phyloP scores from a whole-genome alignment of 805 yeast species.

The Komagataella pastoris region DNA sequence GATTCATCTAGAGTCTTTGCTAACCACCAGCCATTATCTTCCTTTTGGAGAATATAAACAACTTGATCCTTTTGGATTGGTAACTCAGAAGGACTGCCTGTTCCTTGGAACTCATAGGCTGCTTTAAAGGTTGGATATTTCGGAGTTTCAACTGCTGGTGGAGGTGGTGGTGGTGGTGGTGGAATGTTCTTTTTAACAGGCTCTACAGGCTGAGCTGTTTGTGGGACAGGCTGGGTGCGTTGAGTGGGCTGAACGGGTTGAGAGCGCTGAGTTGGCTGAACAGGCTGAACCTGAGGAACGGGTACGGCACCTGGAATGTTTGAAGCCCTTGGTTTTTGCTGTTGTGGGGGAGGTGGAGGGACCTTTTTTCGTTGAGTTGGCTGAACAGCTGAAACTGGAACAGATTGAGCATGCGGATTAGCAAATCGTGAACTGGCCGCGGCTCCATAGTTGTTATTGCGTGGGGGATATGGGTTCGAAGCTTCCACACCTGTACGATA shows the following conservation, averaged over 20 bases:
- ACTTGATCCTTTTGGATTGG: constrained; percentile 69
- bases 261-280: background rate
- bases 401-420: constrained; percentile 16
- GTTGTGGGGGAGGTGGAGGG: constrained; percentile 13
- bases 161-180: constrained; percentile 76
- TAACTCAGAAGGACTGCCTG: constrained; percentile 70
- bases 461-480: background rate
- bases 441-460: background rate
- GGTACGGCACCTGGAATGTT: constrained; percentile 8
- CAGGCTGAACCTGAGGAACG: background rate
- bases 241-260: background rate
- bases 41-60: constrained; percentile 57
- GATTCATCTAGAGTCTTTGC: constrained; percentile 67
- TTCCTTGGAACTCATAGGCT: constrained; percentile 78
- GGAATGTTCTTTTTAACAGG: constrained; percentile 29
- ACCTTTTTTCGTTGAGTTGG: constrained; percentile 12
- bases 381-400: constrained; percentile 9
- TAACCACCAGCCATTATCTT: constrained; percentile 89
- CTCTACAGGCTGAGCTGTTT: constrained; percentile 11
- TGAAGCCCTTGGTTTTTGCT: constrained; percentile 1
- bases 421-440: constrained; percentile 7
- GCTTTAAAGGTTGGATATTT: constrained; percentile 73
- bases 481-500: background rate
- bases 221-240: constrained; percentile 3
- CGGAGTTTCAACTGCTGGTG: constrained; percentile 46